phyloP scores from a whole-genome alignment of 2,329 filamentous ascomycete genomes.

The Paecilomyces dactylethromorphus region DNA sequence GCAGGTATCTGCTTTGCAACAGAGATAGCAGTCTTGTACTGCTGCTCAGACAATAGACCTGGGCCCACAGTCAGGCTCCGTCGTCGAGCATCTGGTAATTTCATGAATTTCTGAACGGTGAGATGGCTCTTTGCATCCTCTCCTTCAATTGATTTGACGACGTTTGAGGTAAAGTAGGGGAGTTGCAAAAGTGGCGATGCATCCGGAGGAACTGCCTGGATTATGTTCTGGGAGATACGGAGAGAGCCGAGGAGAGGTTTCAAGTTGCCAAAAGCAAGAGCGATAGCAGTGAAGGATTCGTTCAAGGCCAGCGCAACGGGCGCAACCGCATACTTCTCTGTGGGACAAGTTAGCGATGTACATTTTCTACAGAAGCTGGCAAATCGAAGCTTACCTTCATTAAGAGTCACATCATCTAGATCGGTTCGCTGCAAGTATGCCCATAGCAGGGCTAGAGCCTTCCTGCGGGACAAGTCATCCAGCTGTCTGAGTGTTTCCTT shows the following conservation, averaged over 20 bases:
- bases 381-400: constrained; percentile 48
- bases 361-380: background rate
- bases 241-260: constrained; percentile 76
- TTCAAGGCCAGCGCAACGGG: constrained; percentile 80
- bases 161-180: constrained; percentile 68
- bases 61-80: constrained; percentile 63
- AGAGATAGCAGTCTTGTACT: constrained; percentile 68
- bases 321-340: constrained; percentile 79
- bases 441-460: constrained; percentile 86
- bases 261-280: constrained; percentile 80
- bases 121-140: constrained; percentile 65
- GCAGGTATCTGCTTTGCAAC: constrained; percentile 80
- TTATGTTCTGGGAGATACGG: constrained; percentile 73
- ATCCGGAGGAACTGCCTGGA: constrained; percentile 80
- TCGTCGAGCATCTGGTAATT: constrained; percentile 67
- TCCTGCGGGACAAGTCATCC: constrained; percentile 73
- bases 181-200: constrained; percentile 87
- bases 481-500: constrained; percentile 69
- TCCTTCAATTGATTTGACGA: constrained; percentile 43
- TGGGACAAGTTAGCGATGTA: background rate
- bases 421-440: constrained; percentile 88
- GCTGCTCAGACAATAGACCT: constrained; percentile 62
- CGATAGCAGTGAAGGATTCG: constrained; percentile 78
- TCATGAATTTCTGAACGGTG: constrained; percentile 83
- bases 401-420: constrained; percentile 68